Evolutionary conservation across 2,329 filamentous ascomycete genomes (phyloP), one percentile per base, ranked within the genome.

Genomic region (Tolypocladium cylindrosporum): DNA sequence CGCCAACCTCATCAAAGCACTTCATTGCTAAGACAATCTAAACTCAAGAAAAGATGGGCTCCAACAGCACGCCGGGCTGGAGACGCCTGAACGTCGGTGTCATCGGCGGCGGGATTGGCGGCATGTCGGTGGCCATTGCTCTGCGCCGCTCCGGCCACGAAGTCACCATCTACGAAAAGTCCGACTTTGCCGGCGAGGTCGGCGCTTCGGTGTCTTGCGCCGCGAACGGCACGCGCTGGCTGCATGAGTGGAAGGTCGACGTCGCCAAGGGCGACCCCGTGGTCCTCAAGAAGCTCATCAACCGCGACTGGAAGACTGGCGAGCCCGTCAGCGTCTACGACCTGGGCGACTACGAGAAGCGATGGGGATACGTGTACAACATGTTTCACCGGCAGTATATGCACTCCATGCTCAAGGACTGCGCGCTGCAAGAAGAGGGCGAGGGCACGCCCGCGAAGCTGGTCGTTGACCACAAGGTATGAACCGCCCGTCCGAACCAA

Each of bases 371-470:
- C 27, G 76, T 81, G 0, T 86, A 87, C 68, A 84, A 87, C 69
- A 87, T 87, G 83, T 88, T 88, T 63, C 85, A 88, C 65, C 76
- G 85, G 0, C 82, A 86, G 64, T 79, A 87, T 61, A 88, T 88
- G 85, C 86, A 88, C 63, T 67, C 74, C 8, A 87, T 88, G 84
- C 69, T 88, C 31, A 85, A 80, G 72, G 82, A 86, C 24, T 74
- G 75, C 55, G 85, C 85, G 0, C 58, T 82, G 60, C 76, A 78
- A 9, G 74, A 77, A 43, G 68, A 75, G 51, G 84, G 84, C 0
- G 72, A 77, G 45, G 85, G 85, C 0, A 68, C 60, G 1, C 82
- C 84, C 0, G 82, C 75, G 0, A 77, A 72, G 61, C 66, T 88
- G 2, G 57, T 77, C 1, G 78, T 87, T 0, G 85, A 88, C 60